A percentile compares a stretch with the other conserved stretches of the same genome.
Evolutionary conservation across 257 asterid genomes (phyloP).

Genomic region (Craterostigma plantagineum): DNA sequence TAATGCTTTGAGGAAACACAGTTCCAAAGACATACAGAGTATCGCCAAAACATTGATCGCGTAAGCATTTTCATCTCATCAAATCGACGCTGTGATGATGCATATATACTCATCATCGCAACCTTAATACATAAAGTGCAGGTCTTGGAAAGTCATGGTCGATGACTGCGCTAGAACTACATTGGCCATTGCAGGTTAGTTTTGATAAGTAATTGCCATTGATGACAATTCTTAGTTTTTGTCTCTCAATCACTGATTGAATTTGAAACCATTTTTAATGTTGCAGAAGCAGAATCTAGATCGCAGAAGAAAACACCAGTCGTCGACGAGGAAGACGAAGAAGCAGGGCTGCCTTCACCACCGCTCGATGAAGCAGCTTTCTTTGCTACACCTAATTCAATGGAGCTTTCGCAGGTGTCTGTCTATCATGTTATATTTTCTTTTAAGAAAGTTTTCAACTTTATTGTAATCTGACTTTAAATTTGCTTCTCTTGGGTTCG

Average conservation of each 20-base stretch:
- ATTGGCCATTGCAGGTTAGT: constrained; percentile 38
- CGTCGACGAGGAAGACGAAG: constrained; percentile 77
- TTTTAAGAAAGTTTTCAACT: background rate
- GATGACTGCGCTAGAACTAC: constrained; percentile 54
- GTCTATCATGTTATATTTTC: constrained; percentile 1
- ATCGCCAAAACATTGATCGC: constrained; percentile 23
- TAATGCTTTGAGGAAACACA: constrained; percentile 31
- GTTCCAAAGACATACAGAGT: constrained; percentile 28
- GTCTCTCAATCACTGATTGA: constrained; percentile 2
- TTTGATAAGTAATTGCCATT: no score
- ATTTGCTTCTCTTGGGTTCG: background rate
- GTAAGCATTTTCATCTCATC: constrained; percentile 18
- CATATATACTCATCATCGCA: no score
- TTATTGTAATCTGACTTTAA: background rate
- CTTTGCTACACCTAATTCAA: constrained; percentile 41
- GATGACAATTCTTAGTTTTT: background rate
- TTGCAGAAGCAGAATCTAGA: constrained; percentile 42
- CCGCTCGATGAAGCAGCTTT: constrained; percentile 87
- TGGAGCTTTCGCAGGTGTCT: constrained; percentile 66
- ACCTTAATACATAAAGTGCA: constrained; percentile 22
- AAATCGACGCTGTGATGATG: no score
- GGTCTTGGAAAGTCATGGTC: constrained; percentile 69
- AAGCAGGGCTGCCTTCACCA: constrained; percentile 94
- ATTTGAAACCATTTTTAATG: constrained; percentile 7
- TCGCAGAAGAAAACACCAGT: constrained; percentile 43